Conservation (phyloP, 192 early-diverging fungal species). For the Gryganskiella cystojenkinii region DNA sequence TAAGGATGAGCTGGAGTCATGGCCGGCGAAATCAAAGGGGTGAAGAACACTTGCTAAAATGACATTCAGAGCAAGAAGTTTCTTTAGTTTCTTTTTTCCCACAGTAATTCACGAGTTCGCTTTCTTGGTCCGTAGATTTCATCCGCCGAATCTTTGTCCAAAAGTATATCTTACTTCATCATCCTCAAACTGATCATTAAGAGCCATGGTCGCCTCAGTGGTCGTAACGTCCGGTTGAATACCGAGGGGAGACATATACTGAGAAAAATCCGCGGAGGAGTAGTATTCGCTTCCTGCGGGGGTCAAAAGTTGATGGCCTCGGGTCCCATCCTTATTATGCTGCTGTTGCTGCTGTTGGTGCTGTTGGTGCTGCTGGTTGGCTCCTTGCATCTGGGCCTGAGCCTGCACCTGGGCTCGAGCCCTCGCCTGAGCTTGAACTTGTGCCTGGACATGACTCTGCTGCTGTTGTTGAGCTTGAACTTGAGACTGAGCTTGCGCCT, state of each 20-base stretch:
- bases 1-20: conserved; percentile 72
- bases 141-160: too few species aligned
- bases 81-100: neutral
- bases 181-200: conserved; percentile 33
- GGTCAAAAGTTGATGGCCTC: conserved; percentile 25
- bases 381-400: neutral
- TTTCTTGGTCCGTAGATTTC: too few species aligned
- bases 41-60: conserved; percentile 45
- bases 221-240: conserved; percentile 15
- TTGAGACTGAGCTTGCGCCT: conserved; percentile 15
- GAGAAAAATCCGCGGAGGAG: conserved; percentile 4
- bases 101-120: too few species aligned
- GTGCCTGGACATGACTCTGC: conserved; percentile 1
- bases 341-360: conserved; percentile 11
- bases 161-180: conserved; percentile 4
- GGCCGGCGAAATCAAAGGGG: conserved; percentile 76
- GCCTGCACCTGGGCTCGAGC: too few species aligned
- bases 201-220: conserved; percentile 6
- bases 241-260: conserved; percentile 38
- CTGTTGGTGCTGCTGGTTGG: neutral
- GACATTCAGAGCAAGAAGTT: neutral
- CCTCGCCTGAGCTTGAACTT: neutral
- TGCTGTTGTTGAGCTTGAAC: neutral
- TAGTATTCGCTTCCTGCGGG: conserved; percentile 37
- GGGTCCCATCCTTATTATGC: conserved; percentile 11